These are phyloP conservation scores for Cylindrotheca fusiformis DNA, from an alignment of 108 stramenopile species.

Conservation along the genomic window DNA sequence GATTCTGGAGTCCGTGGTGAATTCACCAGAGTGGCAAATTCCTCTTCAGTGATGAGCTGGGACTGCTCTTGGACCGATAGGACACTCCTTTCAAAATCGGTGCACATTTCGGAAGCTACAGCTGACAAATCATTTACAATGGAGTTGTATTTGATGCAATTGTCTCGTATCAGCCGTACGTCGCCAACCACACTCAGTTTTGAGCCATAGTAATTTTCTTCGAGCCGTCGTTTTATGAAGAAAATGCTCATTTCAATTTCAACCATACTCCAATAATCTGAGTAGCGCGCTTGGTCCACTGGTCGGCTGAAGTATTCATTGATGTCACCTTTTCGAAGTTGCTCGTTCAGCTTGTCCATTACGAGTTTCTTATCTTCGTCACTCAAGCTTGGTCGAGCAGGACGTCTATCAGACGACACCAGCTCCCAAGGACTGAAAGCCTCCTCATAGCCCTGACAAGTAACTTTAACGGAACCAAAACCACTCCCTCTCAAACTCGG, in stretches of 20 bases:
- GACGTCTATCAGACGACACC: conserved; percentile 11
- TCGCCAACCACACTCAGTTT: conserved; percentile 69
- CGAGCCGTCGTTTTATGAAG: conserved; percentile 46
- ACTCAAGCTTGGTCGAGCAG: conserved; percentile 41
- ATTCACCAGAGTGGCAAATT: conserved; percentile 3
- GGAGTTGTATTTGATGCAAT: conserved; percentile 85
- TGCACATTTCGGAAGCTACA: conserved; percentile 49
- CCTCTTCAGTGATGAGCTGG: conserved; percentile 23
- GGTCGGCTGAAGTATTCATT: conserved; percentile 43
- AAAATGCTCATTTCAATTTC: conserved; percentile 77
- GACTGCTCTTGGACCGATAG: conserved; percentile 23
- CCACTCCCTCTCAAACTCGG: conserved; percentile 38
- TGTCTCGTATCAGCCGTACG: conserved; percentile 69
- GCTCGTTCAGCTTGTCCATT: conserved; percentile 29
- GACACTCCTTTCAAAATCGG: conserved; percentile 43
- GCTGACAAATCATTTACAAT: conserved; percentile 43
- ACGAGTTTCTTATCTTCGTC: conserved; percentile 45
- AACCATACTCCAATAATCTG: conserved; percentile 69
- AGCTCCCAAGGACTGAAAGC: conserved; percentile 68
- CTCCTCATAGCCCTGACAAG: conserved; percentile 26
- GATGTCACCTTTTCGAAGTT: conserved; percentile 37
- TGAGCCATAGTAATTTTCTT: conserved; percentile 62
- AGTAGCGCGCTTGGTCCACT: conserved; percentile 54
- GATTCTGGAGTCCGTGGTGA: background rate
- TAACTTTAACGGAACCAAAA: conserved; percentile 33